These are phyloP conservation scores for Ogataea kodamae DNA, from an alignment of 805 yeast genomes.

Conservation along the genomic window DNA sequence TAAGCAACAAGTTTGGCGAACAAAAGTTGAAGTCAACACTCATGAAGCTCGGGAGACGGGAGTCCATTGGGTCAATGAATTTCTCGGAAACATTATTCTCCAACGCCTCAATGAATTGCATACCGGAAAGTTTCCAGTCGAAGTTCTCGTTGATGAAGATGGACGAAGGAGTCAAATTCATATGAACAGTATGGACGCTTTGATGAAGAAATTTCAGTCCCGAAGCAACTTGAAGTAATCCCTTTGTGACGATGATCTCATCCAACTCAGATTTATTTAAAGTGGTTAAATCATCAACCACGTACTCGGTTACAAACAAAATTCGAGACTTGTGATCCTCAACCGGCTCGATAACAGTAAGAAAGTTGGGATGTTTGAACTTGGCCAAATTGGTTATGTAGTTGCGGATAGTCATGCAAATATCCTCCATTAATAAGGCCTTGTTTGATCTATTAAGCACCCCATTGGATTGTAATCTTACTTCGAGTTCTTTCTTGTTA, in stretches of 20 bases:
- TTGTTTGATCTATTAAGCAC: slow-evolving; percentile 47
- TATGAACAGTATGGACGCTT: slow-evolving; percentile 68
- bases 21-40: slow-evolving; percentile 68
- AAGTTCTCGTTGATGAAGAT: slow-evolving; percentile 76
- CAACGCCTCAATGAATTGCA: slow-evolving; percentile 49
- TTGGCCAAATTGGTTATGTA: slow-evolving; percentile 74
- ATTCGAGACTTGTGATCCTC: slow-evolving; percentile 81
- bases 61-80: slow-evolving; percentile 67
- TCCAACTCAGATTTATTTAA: slow-evolving; percentile 51
- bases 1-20: slow-evolving; percentile 81
- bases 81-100: slow-evolving; percentile 50
- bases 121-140: slow-evolving; percentile 91
- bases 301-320: slow-evolving; percentile 80
- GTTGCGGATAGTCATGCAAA: slow-evolving; percentile 57
- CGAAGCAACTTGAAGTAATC: slow-evolving; percentile 71
- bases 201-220: slow-evolving; percentile 82
- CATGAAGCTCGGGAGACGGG: slow-evolving; percentile 69
- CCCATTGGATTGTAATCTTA: slow-evolving; percentile 48
- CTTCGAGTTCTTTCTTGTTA: slow-evolving; percentile 73
- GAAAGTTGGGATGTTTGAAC: slow-evolving; percentile 83
- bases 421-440: slow-evolving; percentile 51
- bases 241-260: slow-evolving; percentile 69
- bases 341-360: slow-evolving; percentile 80
- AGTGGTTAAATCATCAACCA: slow-evolving; percentile 37
- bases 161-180: slow-evolving; percentile 74